Percentiles rank a stretch among this genome's conserved stretches.
These are phyloP conservation scores for Mycena vulgaris DNA, from an alignment of 768 basidiomycete genomes.

Conservation along the genomic window DNA sequence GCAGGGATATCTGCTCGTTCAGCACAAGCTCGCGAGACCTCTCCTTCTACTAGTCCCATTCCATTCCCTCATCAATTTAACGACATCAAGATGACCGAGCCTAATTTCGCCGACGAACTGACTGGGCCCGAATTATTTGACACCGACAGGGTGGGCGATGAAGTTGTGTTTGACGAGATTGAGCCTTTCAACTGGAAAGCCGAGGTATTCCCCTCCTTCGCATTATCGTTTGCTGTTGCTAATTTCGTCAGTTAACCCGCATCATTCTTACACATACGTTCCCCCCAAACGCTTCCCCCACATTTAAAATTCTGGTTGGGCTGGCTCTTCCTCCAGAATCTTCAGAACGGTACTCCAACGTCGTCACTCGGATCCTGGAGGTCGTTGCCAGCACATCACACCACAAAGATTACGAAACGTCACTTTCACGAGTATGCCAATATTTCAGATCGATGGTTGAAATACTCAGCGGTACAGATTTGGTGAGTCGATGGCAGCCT, in stretches of 20 bases:
- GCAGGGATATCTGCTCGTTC: constrained; percentile 2
- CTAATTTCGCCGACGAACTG: constrained; percentile 23
- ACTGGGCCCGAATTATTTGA: not conserved
- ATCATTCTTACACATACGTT: constrained; percentile 73
- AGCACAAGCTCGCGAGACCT: constrained; percentile 24
- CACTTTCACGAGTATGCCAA: constrained; percentile 49
- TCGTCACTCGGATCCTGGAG: constrained; percentile 62
- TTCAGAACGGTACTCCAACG: constrained; percentile 55
- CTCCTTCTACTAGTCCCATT: constrained; percentile 45
- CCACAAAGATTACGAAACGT: constrained; percentile 51
- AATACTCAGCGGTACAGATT: constrained; percentile 52
- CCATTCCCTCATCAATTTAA: constrained; percentile 25
- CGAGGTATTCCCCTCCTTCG: constrained; percentile 61
- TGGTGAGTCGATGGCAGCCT: constrained; percentile 53
- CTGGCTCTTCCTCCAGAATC: constrained; percentile 44
- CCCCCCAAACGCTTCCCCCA: constrained; percentile 54
- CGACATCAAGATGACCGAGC: constrained; percentile 42
- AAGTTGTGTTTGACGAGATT: constrained; percentile 48
- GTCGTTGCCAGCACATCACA: constrained; percentile 57
- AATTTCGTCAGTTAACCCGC: constrained; percentile 65
- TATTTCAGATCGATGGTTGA: constrained; percentile 59
- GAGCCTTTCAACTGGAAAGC: constrained; percentile 66
- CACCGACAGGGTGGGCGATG: constrained; percentile 32
- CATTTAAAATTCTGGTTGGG: constrained; percentile 69
- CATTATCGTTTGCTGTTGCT: constrained; percentile 11